Evolutionary conservation across 768 basidiomycete genomes (phyloP).

Genomic region (Termitomyces sp.): DNA sequence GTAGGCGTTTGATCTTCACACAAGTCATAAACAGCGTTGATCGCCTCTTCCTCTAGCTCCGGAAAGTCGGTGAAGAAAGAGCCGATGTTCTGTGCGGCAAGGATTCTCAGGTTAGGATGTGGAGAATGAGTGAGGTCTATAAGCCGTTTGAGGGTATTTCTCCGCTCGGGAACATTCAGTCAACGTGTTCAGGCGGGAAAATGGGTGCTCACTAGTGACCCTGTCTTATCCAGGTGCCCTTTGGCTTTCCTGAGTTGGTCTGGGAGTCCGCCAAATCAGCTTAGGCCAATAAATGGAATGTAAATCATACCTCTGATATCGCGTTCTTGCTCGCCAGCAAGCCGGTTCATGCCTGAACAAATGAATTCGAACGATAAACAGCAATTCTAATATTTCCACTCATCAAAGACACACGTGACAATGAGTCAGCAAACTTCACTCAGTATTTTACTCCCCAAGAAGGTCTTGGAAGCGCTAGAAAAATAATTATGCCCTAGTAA

Average conservation of each 20-base stretch:
- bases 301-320: slow-evolving; percentile 26
- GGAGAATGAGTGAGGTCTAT: slow-evolving; percentile 49
- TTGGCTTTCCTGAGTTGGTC: slow-evolving; percentile 42
- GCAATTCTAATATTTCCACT: not conserved
- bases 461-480: not conserved
- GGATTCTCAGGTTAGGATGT: slow-evolving; percentile 42
- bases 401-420: not conserved
- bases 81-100: slow-evolving; percentile 54
- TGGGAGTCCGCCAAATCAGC: slow-evolving; percentile 7
- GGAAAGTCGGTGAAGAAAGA: slow-evolving; percentile 62
- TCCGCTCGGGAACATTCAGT: slow-evolving; percentile 33
- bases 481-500: not conserved
- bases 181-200: not conserved
- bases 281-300: not conserved
- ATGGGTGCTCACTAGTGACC: slow-evolving; percentile 29
- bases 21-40: slow-evolving; percentile 74
- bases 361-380: not conserved
- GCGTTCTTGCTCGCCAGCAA: slow-evolving; percentile 29
- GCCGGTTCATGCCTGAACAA: slow-evolving; percentile 20
- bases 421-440: not conserved
- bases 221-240: slow-evolving; percentile 30
- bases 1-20: slow-evolving; percentile 62
- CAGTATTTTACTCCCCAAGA: not conserved
- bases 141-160: slow-evolving; percentile 45
- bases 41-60: slow-evolving; percentile 68